Percentiles rank a stretch among this genome's conserved stretches.
phyloP scores from a whole-genome alignment of 345 rosid genomes.

The Eucalyptus cloeziana region DNA sequence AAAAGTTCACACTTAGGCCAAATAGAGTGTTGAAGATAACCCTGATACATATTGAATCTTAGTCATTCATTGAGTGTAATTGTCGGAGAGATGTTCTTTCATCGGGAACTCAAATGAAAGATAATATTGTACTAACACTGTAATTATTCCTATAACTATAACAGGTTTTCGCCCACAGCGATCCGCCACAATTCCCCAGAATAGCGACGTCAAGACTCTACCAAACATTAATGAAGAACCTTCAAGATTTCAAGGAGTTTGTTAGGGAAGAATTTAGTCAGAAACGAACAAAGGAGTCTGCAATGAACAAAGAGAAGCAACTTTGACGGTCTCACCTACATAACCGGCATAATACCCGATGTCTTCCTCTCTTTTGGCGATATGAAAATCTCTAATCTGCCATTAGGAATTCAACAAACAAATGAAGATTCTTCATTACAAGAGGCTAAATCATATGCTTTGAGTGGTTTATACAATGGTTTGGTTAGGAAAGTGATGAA shows the following conservation, averaged over 20 bases:
- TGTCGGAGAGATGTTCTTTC: background rate
- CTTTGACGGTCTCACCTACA: constrained; percentile 41
- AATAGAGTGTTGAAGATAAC: constrained; percentile 77
- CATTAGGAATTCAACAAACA: background rate
- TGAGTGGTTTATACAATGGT: background rate
- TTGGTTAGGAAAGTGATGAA: background rate
- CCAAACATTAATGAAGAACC: constrained; percentile 88
- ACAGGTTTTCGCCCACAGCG: constrained; percentile 90
- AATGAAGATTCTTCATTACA: background rate
- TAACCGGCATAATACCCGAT: constrained; percentile 87
- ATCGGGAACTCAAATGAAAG: background rate
- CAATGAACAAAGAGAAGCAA: background rate
- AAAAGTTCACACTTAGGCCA: constrained; percentile 75
- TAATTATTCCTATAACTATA: constrained; percentile 40
- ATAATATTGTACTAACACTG: constrained; percentile 51
- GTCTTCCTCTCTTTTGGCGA: constrained; percentile 77
- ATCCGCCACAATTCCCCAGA: constrained; percentile 86
- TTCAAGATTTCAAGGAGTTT: constrained; percentile 3
- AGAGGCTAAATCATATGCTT: background rate
- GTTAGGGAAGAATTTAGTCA: background rate
- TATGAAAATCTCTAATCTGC: constrained; percentile 64
- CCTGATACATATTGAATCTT: constrained; percentile 24
- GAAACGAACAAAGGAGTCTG: background rate
- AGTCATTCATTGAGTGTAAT: background rate
- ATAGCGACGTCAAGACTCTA: constrained; percentile 73